Percentiles rank a stretch among this genome's conserved stretches.
phyloP scores from a whole-genome alignment of 108 stramenopile genomes.

The Nannochloropsis gaditana region DNA sequence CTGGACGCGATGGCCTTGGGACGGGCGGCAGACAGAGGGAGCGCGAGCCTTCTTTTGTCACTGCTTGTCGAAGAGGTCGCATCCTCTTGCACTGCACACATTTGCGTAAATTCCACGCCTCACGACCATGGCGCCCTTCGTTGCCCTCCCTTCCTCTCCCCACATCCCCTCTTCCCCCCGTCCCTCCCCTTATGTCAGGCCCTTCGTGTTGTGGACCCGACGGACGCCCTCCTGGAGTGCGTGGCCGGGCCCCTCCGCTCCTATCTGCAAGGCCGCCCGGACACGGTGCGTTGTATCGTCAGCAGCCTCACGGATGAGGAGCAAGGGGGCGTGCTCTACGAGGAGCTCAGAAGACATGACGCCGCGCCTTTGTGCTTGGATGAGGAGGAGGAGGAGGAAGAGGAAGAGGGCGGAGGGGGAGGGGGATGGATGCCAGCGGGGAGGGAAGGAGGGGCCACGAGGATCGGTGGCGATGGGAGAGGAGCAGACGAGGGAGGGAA shows the following conservation, averaged over 20 bases:
- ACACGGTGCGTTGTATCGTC: constrained; percentile 93
- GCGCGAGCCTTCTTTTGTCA: no score
- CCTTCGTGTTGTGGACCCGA: constrained; percentile 71
- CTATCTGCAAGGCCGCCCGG: constrained; percentile 71
- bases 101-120: no score
- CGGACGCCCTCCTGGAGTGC: constrained; percentile 70
- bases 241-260: constrained; percentile 77
- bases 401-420: constrained; percentile 33
- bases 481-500: constrained; percentile 22
- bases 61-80: no score
- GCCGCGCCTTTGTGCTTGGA: constrained; percentile 60
- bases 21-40: no score
- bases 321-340: constrained; percentile 77
- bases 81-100: no score
- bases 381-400: constrained; percentile 33
- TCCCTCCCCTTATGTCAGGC: constrained; percentile 8
- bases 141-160: neutral
- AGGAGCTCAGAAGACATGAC: constrained; percentile 80
- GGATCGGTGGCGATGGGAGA: constrained; percentile 26
- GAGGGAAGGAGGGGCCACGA: constrained; percentile 26
- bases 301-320: constrained; percentile 84
- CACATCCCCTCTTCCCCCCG: neutral
- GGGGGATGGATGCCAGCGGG: constrained; percentile 49
- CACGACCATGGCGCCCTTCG: no score
- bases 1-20: no score